A percentile compares a stretch with the other conserved stretches of the same genome.
Evolutionary conservation across 495 filamentous ascomycete genomes (phyloP).

Genomic region (Talaromyces adpressus): DNA sequence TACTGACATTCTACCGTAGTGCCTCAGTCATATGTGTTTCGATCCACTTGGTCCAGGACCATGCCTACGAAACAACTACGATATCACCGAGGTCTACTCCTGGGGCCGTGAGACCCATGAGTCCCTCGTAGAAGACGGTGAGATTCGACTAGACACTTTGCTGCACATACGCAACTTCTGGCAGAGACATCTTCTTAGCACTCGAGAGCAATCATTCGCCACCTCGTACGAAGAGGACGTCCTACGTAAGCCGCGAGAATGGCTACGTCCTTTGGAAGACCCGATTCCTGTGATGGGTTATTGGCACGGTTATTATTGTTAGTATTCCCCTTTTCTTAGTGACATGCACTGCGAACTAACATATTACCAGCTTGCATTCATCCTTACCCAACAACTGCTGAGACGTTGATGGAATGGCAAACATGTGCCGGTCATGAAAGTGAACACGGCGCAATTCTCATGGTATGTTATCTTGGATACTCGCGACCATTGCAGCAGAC

Average conservation of each 20-base stretch:
- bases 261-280: constrained; percentile 5
- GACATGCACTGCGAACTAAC: neutral
- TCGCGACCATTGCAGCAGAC: neutral
- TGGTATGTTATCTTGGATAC: constrained; percentile 13
- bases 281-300: constrained; percentile 8
- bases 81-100: constrained; percentile 24
- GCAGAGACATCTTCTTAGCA: constrained; percentile 27
- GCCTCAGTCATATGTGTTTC: constrained; percentile 23
- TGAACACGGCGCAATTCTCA: constrained; percentile 17
- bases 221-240: constrained; percentile 16
- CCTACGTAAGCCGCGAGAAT: constrained; percentile 14
- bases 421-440: constrained; percentile 23
- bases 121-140: constrained; percentile 10
- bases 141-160: constrained; percentile 14
- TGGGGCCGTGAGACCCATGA: neutral
- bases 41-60: constrained; percentile 14
- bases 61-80: constrained; percentile 25
- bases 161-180: constrained; percentile 33
- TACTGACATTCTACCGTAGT: constrained; percentile 12
- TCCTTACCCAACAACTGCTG: constrained; percentile 14
- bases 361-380: constrained; percentile 25
- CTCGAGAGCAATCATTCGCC: constrained; percentile 18
- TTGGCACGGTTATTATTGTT: constrained; percentile 36
- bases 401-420: constrained; percentile 14
- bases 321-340: constrained; percentile 9